Evolutionary conservation across 768 basidiomycete species (phyloP).

Genomic region (Phylloporus sp.): DNA sequence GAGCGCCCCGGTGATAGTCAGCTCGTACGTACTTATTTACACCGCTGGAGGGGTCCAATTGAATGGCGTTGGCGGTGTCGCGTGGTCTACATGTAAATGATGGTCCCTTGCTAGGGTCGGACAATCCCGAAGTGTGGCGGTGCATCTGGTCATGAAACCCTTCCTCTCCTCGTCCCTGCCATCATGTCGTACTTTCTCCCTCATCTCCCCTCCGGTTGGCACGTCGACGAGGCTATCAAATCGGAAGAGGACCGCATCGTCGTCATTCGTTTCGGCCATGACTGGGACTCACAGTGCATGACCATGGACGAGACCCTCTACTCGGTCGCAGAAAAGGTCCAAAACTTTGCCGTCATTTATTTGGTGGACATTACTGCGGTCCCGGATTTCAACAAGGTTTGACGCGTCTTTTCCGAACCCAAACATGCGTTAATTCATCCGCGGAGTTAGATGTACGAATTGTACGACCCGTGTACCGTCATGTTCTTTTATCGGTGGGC

Average conservation of each 20-base stretch:
- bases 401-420: background rate
- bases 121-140: background rate
- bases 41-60: no score
- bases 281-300: slow-evolving; percentile 95
- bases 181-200: slow-evolving; percentile 86
- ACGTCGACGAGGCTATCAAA: slow-evolving; percentile 98
- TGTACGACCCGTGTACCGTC: slow-evolving; percentile 95
- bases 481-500: slow-evolving; percentile 97
- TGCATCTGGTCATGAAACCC: background rate
- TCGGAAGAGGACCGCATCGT: slow-evolving; percentile 96
- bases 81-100: no score
- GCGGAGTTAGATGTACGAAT: slow-evolving; percentile 83
- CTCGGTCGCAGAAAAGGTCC: slow-evolving; percentile 89
- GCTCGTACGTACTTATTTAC: slow-evolving; percentile 5
- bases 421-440: background rate
- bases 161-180: background rate
- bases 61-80: no score
- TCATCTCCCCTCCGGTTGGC: slow-evolving; percentile 90
- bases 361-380: slow-evolving; percentile 93
- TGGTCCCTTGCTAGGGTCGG: no score
- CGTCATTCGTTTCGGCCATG: slow-evolving; percentile 91
- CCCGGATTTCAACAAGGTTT: slow-evolving; percentile 96
- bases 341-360: slow-evolving; percentile 98
- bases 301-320: slow-evolving; percentile 98
- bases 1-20: background rate